Base-by-base conservation (phyloP, 2,329 filamentous ascomycete species). In the Paramyrothecium sp. region DNA sequence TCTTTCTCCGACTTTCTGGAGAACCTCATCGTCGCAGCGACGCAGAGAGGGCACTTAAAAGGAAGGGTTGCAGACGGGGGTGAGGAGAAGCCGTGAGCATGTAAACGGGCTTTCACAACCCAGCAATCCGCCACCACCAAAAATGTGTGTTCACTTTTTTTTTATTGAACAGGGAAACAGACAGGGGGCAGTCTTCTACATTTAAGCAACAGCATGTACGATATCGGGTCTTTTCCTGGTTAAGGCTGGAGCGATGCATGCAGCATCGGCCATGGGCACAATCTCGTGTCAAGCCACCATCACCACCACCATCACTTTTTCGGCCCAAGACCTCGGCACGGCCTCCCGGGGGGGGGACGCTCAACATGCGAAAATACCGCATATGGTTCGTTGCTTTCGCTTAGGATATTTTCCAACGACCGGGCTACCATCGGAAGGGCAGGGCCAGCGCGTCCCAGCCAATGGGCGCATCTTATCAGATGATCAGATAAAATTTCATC, bases 381-480 rank as follows among this genome's bases (percentile, higher is more conserved):
- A 44, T 7, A 44, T 19, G 13, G n/a, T 44, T 44, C 13, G n/a
- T 19, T 16, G 5, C 38, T 19, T 16, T 51, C 21, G 22, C 10
- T n/a, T 22, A 26, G 47, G 19, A 21, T n/a, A n/a, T n/a, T n/a
- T n/a, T 20, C 38, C 46, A 51, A 19, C 21, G 38, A 44, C 8
- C 20, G 20, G 33, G 47, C 48, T 22, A 53, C 51, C 26, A 68
- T 30, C 38, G n/a, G 38, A 44, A 19, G 13, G 38, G 38, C 38
- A 44, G 38, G 38, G 38, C 38, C 38, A 12, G 38, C 38, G 38
- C 49, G 30, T 46, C 34, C 57, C 58, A 57, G 46, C 22, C 54
- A 34, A 57, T 49, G 58, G 44, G 51, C 50, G 50, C 56, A 61
- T 58, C 59, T 64, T 63, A 64, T 64, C 62, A 63, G 62, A 64